These are phyloP conservation scores for Globisporangium cylindrosporum DNA, from an alignment of 352 stramenopile species.

Conservation along the genomic window DNA sequence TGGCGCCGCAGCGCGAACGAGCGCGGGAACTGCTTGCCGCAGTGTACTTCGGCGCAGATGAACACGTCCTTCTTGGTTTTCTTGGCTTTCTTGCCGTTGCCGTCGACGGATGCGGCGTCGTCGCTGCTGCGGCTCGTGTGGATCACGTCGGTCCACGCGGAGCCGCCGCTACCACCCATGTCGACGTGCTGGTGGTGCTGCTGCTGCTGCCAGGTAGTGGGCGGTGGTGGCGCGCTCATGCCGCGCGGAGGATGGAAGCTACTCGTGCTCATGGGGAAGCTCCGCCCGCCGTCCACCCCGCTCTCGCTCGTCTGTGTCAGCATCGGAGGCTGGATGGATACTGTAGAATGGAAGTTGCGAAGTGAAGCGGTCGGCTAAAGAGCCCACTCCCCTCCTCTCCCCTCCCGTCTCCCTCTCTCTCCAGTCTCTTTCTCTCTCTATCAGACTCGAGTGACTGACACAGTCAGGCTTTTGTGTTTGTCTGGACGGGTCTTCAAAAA, in stretches of 20 bases:
- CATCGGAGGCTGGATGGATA: neutral
- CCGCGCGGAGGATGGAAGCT: neutral
- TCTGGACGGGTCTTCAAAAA: neutral
- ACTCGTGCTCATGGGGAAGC: neutral
- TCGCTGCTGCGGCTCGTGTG: neutral
- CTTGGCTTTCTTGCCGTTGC: constrained; percentile 28
- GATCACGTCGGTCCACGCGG: constrained; percentile 4
- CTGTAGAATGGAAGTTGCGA: constrained; percentile 7
- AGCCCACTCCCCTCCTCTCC: constrained; percentile 10
- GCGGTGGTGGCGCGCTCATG: neutral
- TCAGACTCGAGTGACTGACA: neutral
- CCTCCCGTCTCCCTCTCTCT: constrained; percentile 2
- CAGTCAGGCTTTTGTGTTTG: no score
- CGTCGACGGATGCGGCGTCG: neutral
- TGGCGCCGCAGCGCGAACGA: constrained; percentile 82
- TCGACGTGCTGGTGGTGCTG: constrained; percentile 9
- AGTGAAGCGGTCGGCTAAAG: neutral
- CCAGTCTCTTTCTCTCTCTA: neutral
- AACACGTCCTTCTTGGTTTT: constrained; percentile 63
- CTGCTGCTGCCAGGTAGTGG: constrained; percentile 2
- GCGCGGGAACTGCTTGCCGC: constrained; percentile 80
- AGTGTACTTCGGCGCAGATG: constrained; percentile 71
- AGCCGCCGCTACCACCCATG: neutral
- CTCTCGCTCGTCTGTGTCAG: constrained; percentile 11
- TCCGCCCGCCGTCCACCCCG: neutral